Percentiles rank a stretch among this genome's conserved stretches.
phyloP scores from a whole-genome alignment of 352 stramenopile genomes.

The Elongisporangium senticosum region DNA sequence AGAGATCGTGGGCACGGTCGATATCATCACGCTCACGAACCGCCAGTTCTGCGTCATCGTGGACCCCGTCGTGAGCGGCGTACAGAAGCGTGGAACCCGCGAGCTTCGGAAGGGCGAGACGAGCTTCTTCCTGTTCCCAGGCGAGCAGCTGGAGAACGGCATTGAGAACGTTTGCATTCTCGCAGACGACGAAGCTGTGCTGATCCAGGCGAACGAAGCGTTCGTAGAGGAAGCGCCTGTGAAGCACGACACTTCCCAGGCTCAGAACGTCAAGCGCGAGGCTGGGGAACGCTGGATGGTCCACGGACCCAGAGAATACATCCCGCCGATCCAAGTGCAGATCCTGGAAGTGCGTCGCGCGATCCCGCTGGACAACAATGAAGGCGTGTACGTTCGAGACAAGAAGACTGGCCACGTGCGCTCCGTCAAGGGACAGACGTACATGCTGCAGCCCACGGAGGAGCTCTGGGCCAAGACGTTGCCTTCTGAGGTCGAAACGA shows the following conservation, averaged over 20 bases:
- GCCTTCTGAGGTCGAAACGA: conserved; percentile 54
- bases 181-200: conserved; percentile 73
- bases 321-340: conserved; percentile 69
- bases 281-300: conserved; percentile 80
- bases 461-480: conserved; percentile 70
- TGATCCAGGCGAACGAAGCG: conserved; percentile 61
- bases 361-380: conserved; percentile 72
- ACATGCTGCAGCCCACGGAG: conserved; percentile 79
- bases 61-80: conserved; percentile 56
- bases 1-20: conserved; percentile 53
- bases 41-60: conserved; percentile 80
- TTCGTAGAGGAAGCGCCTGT: conserved; percentile 41
- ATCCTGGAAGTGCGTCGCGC: conserved; percentile 72
- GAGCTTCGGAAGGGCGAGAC: conserved; percentile 67
- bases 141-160: conserved; percentile 53
- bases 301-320: conserved; percentile 72
- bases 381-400: conserved; percentile 78
- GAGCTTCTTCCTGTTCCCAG: conserved; percentile 68
- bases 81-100: conserved; percentile 64
- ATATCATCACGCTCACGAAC: conserved; percentile 67
- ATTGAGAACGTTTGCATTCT: conserved; percentile 68
- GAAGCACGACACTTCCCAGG: conserved; percentile 8
- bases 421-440: conserved; percentile 67
- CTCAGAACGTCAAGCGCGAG: conserved; percentile 30
- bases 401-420: conserved; percentile 71